phyloP scores from a whole-genome alignment of 179 eudicot species.

The Spinacia oleracea region DNA sequence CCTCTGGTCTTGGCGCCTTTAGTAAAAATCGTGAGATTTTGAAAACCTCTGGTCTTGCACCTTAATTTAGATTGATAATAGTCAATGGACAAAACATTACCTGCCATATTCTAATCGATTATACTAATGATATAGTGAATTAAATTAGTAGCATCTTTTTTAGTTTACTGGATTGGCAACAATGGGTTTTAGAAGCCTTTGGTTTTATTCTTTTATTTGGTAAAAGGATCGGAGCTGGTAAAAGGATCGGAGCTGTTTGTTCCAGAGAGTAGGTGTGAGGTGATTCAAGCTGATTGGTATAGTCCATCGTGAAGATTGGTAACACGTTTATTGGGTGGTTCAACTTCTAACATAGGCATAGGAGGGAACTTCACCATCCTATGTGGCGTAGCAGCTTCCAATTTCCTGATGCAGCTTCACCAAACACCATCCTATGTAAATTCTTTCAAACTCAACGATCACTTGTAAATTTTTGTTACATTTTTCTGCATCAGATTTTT shows the following conservation, averaged over 20 bases:
- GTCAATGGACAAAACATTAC: background rate
- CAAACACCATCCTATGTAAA: constrained; percentile 33
- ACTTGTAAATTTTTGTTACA: constrained; percentile 15
- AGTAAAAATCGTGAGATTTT: background rate
- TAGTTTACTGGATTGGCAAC: too few relatives aligned
- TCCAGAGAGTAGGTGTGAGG: background rate
- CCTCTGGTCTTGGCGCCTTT: too few relatives aligned
- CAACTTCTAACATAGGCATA: constrained; percentile 71
- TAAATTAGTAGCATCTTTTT: too few relatives aligned
- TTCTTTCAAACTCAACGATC: constrained; percentile 5
- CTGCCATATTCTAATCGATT: too few relatives aligned
- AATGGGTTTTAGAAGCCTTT: too few relatives aligned
- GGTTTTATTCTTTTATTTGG: too few relatives aligned
- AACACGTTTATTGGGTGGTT: constrained; percentile 89
- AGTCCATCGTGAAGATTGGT: constrained; percentile 56
- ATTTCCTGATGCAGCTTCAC: constrained; percentile 23
- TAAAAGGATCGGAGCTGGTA: too few relatives aligned
- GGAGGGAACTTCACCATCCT: too few relatives aligned
- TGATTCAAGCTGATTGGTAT: constrained; percentile 9
- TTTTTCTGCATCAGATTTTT: constrained; percentile 20
- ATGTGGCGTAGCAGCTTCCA: too few relatives aligned
- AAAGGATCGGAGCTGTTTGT: background rate
- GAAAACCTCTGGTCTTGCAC: too few relatives aligned
- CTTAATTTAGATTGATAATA: background rate
- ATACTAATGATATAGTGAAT: too few relatives aligned